These are phyloP conservation scores for Ramalina peruviana DNA, from an alignment of 495 filamentous ascomycete genomes.

Conservation along the genomic window DNA sequence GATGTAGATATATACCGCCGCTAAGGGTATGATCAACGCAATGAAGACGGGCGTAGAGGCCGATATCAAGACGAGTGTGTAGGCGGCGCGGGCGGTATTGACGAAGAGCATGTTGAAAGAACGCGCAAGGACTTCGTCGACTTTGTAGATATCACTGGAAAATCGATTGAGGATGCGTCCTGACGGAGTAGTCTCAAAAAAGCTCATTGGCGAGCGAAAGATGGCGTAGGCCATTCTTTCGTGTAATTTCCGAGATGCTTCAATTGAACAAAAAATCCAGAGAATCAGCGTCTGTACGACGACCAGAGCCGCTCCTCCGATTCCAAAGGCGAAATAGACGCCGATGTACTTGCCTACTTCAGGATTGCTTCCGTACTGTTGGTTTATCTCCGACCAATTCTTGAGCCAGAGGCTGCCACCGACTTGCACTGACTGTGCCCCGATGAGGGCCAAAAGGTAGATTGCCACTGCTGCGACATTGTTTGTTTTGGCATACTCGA, in stretches of 20 bases:
- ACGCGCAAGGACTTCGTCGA: slow-evolving; percentile 88
- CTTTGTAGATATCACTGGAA: slow-evolving; percentile 89
- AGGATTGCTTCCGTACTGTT: slow-evolving; percentile 48
- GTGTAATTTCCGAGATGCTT: slow-evolving; percentile 92
- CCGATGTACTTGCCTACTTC: slow-evolving; percentile 82
- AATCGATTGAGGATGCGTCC: slow-evolving; percentile 95
- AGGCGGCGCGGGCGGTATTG: slow-evolving; percentile 70
- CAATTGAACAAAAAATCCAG: slow-evolving; percentile 99
- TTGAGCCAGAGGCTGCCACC: slow-evolving; percentile 86
- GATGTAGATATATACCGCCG: slow-evolving; percentile 75
- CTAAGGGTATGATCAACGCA: slow-evolving; percentile 65
- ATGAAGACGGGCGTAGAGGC: slow-evolving; percentile 69
- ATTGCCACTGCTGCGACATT: slow-evolving; percentile 72
- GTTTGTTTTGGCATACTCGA: slow-evolving; percentile 84
- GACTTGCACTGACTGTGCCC: slow-evolving; percentile 69
- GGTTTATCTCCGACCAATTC: slow-evolving; percentile 73
- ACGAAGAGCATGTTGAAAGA: slow-evolving; percentile 91
- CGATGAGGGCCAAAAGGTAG: slow-evolving; percentile 64
- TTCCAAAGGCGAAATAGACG: slow-evolving; percentile 83
- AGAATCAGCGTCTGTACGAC: slow-evolving; percentile 88
- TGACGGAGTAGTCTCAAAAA: slow-evolving; percentile 97
- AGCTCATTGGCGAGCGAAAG: slow-evolving; percentile 96
- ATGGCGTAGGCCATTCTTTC: slow-evolving; percentile 97
- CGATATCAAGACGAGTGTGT: slow-evolving; percentile 79
- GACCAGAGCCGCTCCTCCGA: slow-evolving; percentile 75